Evolutionary conservation across 75 land plant genomes (phyloP), one percentile per base, ranked within the genome.

Genomic region (Pinus albicaulis): DNA sequence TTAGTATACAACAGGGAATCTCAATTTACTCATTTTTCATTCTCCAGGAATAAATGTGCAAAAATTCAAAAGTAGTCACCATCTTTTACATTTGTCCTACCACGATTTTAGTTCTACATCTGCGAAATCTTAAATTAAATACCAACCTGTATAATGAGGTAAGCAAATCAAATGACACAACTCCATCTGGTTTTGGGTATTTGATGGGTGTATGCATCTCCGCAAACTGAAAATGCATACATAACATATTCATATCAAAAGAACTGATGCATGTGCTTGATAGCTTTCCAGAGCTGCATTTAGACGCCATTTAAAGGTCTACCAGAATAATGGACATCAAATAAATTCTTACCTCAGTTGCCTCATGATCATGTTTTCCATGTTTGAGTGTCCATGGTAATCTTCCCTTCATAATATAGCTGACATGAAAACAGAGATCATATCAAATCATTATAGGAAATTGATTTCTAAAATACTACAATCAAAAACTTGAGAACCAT

Each of bases 131-230:
- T 59, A 59, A 59, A 59, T 20, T 59, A 6, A 59, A 59, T 70
- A 57, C 63, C 24, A n/a, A 94, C 99, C 99, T 94, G 89, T 97
- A 89, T n/a, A 97, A 69, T 17, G 98, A 95, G 19, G 92, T 97
- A 59, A 92, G 88, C 52, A 97, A 82, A 76, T 97, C 99, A 80
- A 97, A 97, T 20, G 99, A 87, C 23, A 97, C 57, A 57, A 83
- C 71, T n/a, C 93, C 95, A 82, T 97, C 99, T 62, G 98, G 93
- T 59, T 94, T 97, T 22, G 93, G 87, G 76, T 97, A 97, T 28
- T 79, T 61, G 64, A 92, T 92, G 24, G 98, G 95, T 34, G 85
- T 78, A 74, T 91, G 93, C 53, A 78, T 58, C 19, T 63, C 74
- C 19, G 93, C 89, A 71, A 59, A 75, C 98, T 95, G 85, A 73